Conservation (phyloP, 345 rosid species). For the Sonneratia alba region DNA sequence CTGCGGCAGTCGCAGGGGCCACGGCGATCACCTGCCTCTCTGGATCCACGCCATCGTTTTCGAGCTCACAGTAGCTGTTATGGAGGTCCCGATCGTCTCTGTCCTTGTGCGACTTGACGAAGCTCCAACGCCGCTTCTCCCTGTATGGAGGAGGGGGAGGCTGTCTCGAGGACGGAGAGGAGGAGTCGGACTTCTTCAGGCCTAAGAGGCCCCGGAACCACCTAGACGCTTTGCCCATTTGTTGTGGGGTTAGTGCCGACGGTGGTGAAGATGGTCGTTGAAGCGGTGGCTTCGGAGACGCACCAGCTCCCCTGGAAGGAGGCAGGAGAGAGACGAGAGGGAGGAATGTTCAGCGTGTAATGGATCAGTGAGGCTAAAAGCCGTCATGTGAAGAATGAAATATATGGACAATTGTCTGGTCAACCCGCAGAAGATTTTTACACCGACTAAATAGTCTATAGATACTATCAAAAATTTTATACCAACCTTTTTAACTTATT, state of each 20-base stretch:
- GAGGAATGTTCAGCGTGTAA: not conserved
- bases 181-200: slow-evolving; percentile 44
- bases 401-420: not conserved
- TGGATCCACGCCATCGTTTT: slow-evolving; percentile 17
- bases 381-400: not conserved
- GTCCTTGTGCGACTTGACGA: slow-evolving; percentile 65
- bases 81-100: slow-evolving; percentile 7
- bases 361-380: not conserved
- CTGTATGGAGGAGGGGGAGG: slow-evolving; percentile 10
- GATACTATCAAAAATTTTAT: no score
- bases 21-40: slow-evolving; percentile 63
- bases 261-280: not conserved
- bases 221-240: slow-evolving; percentile 74
- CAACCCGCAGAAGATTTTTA: not conserved
- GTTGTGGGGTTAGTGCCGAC: not conserved
- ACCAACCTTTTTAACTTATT: no score
- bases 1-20: slow-evolving; percentile 73
- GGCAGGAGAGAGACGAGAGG: not conserved
- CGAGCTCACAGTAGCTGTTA: not conserved
- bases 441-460: no score
- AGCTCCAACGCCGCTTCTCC: slow-evolving; percentile 81
- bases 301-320: not conserved
- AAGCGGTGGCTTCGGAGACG: not conserved
- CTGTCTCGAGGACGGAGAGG: slow-evolving; percentile 11
- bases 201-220: slow-evolving; percentile 74